Conservation (phyloP, 1,284 basidiomycete species). For the Ceratobasidium papillatum region DNA sequence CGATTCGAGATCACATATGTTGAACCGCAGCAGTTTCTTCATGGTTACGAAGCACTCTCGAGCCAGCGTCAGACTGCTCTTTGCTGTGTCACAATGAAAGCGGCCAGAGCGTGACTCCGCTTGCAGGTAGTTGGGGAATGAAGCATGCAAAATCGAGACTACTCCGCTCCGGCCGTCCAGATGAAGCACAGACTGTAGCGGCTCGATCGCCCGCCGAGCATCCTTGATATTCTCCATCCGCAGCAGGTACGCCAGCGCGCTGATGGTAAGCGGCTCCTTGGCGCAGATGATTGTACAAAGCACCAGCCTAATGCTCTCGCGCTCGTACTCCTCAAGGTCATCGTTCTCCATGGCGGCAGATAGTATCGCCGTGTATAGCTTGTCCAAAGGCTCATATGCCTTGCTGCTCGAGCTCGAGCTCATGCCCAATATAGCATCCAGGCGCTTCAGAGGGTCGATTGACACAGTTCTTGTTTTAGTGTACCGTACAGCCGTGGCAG, state of each 20-base stretch:
- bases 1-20: constrained; percentile 16
- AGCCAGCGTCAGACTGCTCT: neutral
- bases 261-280: neutral
- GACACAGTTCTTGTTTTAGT: neutral
- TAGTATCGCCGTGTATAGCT: constrained; percentile 6
- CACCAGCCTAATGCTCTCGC: neutral
- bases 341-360: neutral
- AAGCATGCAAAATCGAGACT: neutral
- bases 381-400: neutral
- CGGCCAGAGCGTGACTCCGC: neutral
- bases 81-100: neutral
- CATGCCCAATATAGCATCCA: neutral
- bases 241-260: neutral
- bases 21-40: constrained; percentile 6
- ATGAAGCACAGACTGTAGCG: neutral
- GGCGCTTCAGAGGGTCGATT: neutral
- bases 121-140: constrained; percentile 6
- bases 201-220: neutral
- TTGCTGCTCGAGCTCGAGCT: neutral
- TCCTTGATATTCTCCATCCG: neutral
- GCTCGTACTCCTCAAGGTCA: neutral
- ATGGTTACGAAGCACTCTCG: neutral
- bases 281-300: neutral
- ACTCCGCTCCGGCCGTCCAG: neutral
- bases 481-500: constrained; percentile 3